phyloP scores from a whole-genome alignment of 306 rosid genomes.

The Vigna nakashimae region DNA sequence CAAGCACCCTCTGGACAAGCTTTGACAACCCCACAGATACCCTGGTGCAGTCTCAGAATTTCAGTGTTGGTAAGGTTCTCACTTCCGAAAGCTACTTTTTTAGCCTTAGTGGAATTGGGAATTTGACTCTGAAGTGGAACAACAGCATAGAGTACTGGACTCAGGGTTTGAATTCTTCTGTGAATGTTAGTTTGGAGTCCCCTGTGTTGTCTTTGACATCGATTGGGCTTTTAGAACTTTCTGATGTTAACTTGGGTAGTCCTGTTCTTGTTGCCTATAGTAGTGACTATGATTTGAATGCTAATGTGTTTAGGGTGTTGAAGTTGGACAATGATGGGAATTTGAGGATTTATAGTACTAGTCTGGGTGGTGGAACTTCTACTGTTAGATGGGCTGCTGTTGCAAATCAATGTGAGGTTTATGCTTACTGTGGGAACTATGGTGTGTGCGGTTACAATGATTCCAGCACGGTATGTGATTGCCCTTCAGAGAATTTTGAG shows the following conservation, averaged over 20 bases:
- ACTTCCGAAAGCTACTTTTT: conserved; percentile 65
- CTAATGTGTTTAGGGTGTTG: conserved; percentile 58
- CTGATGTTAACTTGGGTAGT: conserved; percentile 46
- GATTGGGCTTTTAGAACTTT: conserved; percentile 58
- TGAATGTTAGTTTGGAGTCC: conserved; percentile 43
- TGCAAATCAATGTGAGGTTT: conserved; percentile 69
- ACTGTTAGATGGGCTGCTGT: conserved; percentile 70
- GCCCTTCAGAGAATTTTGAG: conserved; percentile 75
- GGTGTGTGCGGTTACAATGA: conserved; percentile 75
- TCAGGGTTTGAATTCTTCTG: conserved; percentile 63
- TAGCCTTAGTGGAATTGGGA: conserved; percentile 49
- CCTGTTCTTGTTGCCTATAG: conserved; percentile 62
- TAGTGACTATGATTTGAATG: conserved; percentile 58
- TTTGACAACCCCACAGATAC: conserved; percentile 73
- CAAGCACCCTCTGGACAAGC: conserved; percentile 62
- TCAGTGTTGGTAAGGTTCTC: conserved; percentile 51
- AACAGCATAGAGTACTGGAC: conserved; percentile 56
- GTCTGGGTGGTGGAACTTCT: conserved; percentile 48
- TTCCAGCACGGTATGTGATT: conserved; percentile 58
- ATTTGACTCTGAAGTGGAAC: conserved; percentile 67
- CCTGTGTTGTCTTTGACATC: conserved; percentile 55
- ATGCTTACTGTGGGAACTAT: conserved; percentile 72
- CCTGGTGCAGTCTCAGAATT: conserved; percentile 65
- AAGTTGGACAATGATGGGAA: conserved; percentile 74
- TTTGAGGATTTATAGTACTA: conserved; percentile 65